Conservation (phyloP, 441 rosid species). For the Gossypium trilobum region DNA sequence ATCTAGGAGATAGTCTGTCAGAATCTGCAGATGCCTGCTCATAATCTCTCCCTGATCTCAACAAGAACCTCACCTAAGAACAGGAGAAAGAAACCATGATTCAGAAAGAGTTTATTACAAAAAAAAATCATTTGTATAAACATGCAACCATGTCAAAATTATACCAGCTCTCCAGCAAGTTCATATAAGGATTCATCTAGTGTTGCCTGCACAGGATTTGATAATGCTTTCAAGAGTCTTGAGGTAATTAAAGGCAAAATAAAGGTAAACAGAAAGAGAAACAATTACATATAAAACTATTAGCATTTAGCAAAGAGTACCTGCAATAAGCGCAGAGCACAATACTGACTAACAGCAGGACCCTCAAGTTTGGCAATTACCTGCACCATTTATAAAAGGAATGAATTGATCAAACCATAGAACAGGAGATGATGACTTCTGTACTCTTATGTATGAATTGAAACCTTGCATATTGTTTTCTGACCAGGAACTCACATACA, state of each 20-base stretch:
- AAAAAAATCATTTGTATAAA: constrained; percentile 10
- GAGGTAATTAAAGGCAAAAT: not conserved
- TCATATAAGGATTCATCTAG: constrained; percentile 94
- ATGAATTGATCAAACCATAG: constrained; percentile 1
- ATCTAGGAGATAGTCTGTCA: constrained; percentile 68
- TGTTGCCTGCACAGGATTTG: constrained; percentile 63
- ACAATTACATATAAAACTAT: constrained; percentile 10
- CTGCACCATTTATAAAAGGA: constrained; percentile 28
- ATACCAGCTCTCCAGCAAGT: constrained; percentile 98
- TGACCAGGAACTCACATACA: not conserved
- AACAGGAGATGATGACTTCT: not conserved
- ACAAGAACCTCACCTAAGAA: constrained; percentile 81
- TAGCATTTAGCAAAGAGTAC: constrained; percentile 31
- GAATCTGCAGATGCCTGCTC: constrained; percentile 71
- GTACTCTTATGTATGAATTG: not conserved
- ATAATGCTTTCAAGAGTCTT: constrained; percentile 20
- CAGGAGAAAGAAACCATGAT: constrained; percentile 16
- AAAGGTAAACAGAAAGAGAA: constrained; percentile 3
- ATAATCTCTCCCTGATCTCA: constrained; percentile 92
- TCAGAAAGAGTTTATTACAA: constrained; percentile 12
- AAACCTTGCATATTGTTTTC: not conserved
- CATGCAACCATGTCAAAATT: constrained; percentile 8
- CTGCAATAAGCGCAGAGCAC: constrained; percentile 89
- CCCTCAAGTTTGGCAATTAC: constrained; percentile 98
- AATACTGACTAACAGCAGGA: constrained; percentile 93